Evolutionary conservation across 2,329 filamentous ascomycete genomes (phyloP), one percentile per base, ranked within the genome.

Genomic region (Diaporthe citrichinensis): DNA sequence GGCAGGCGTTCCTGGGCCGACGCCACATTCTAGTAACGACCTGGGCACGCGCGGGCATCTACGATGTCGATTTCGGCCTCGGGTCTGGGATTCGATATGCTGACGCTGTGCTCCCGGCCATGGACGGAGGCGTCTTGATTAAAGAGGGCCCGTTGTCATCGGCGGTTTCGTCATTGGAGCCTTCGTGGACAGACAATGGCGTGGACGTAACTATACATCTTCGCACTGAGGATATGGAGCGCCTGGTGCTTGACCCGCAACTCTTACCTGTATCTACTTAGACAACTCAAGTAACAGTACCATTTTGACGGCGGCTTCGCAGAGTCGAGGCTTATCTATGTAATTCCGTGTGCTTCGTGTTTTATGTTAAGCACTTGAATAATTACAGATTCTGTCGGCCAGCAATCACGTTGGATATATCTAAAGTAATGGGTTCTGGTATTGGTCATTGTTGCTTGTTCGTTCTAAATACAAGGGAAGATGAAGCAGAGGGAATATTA

Each of bases 11-110:
- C 58, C 34, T 61, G 36, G 58, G 58, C 23, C 58, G 58, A 4
- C 58, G 58, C 36, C 58, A 41, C 36, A 61, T 61, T 61, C 12
- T 61, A 20, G 58, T 41, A 28, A 61, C 58, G 28, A 61, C 58
- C 36, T 61, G 58, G 36, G 58, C 58, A 41, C 58, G 36, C 4
- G 58, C 58, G 23, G 58, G 58, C 34, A 61, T 61, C 58, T 61
- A 61, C 12, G n/a, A 61, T 61, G 58, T 61, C 36, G 36, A 61
- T 8, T 61, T 61, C 12, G 58, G 58, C 9, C 58, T 61, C 10
- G 36, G 58, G 36, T 61, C 58, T 41, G 58, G n/a, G 36, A 61
- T 41, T 28, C 58, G 36, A 41, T 61, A 61, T 61, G 58, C 58
- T 28, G 36, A 61, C 3, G 58, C 58, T 44, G 36, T 61, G 23